phyloP scores from a whole-genome alignment of 352 stramenopile genomes.

The Globisporangium alternatum region DNA sequence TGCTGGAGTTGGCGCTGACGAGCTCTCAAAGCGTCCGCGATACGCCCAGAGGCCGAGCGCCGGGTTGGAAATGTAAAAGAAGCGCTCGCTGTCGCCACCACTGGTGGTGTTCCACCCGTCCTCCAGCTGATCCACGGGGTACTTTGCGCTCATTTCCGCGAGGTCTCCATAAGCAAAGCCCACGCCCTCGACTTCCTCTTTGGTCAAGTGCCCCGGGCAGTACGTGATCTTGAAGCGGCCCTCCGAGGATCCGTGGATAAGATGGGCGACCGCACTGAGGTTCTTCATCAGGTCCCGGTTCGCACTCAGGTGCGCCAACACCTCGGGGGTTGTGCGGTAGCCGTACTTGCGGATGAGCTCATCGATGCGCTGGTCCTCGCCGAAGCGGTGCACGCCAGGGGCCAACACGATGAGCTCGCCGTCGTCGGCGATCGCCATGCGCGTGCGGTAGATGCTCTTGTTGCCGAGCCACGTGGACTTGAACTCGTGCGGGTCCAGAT shows the following conservation, averaged over 20 bases:
- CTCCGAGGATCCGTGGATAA: slow-evolving; percentile 97
- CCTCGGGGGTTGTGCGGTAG: slow-evolving; percentile 94
- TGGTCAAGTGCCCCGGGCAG: slow-evolving; percentile 87
- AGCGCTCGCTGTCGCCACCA: slow-evolving; percentile 63
- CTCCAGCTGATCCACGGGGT: slow-evolving; percentile 76
- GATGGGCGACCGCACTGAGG: slow-evolving; percentile 92
- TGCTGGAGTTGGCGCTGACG: slow-evolving; percentile 19
- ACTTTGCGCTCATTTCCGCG: slow-evolving; percentile 78
- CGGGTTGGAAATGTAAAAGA: slow-evolving; percentile 97
- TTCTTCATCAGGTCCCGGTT: slow-evolving; percentile 95
- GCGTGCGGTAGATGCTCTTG: slow-evolving; percentile 97
- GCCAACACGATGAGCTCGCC: slow-evolving; percentile 95
- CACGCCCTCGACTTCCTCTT: slow-evolving; percentile 92
- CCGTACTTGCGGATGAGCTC: slow-evolving; percentile 96
- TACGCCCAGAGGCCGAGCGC: slow-evolving; percentile 95
- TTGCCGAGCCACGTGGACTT: slow-evolving; percentile 98
- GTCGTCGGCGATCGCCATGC: slow-evolving; percentile 96
- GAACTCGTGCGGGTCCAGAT: slow-evolving; percentile 95
- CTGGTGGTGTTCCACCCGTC: slow-evolving; percentile 92
- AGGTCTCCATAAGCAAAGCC: slow-evolving; percentile 92
- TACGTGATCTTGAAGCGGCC: slow-evolving; percentile 97
- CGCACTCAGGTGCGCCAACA: slow-evolving; percentile 89
- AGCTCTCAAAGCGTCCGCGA: slow-evolving; percentile 73
- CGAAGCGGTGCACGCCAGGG: slow-evolving; percentile 93
- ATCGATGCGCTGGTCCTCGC: slow-evolving; percentile 94